Conservation (phyloP, 1,284 basidiomycete genomes). For the Sporisorium iseilematis-ciliati region DNA sequence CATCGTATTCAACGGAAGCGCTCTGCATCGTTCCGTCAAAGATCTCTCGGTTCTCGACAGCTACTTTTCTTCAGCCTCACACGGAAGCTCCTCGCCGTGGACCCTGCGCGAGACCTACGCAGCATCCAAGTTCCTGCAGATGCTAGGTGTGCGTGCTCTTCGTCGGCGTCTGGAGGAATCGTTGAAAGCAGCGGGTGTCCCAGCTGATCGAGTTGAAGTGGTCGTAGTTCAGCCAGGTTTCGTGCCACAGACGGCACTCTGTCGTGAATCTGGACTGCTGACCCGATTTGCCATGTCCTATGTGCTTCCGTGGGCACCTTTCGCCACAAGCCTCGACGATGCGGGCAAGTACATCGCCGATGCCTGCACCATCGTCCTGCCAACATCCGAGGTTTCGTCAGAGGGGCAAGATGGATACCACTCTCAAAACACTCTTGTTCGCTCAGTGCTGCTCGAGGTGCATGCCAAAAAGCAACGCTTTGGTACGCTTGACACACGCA, state of each 20-base stretch:
- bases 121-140: conserved; percentile 52
- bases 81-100: conserved; percentile 21
- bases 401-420: conserved; percentile 27
- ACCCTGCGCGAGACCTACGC: conserved; percentile 43
- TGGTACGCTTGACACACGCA: conserved; percentile 28
- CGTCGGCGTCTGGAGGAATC: conserved; percentile 29
- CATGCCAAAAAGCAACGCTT: conserved; percentile 31
- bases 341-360: conserved; percentile 47
- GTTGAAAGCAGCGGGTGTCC: not conserved
- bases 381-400: not conserved
- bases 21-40: conserved; percentile 40
- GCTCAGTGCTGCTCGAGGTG: conserved; percentile 36
- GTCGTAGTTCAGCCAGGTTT: conserved; percentile 52
- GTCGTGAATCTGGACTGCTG: conserved; percentile 29
- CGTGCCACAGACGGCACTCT: conserved; percentile 40
- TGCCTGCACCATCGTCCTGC: conserved; percentile 30
- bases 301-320: conserved; percentile 41
- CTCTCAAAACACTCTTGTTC: conserved; percentile 6
- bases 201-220: conserved; percentile 21
- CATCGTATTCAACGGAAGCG: conserved; percentile 54
- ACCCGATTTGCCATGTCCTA: conserved; percentile 43
- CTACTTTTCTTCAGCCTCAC: conserved; percentile 25
- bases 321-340: conserved; percentile 32
- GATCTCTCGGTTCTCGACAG: conserved; percentile 24
- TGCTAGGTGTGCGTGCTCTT: conserved; percentile 48